Evolutionary conservation across 306 rosid species (phyloP).

Genomic region (Quercus berberidifolia): DNA sequence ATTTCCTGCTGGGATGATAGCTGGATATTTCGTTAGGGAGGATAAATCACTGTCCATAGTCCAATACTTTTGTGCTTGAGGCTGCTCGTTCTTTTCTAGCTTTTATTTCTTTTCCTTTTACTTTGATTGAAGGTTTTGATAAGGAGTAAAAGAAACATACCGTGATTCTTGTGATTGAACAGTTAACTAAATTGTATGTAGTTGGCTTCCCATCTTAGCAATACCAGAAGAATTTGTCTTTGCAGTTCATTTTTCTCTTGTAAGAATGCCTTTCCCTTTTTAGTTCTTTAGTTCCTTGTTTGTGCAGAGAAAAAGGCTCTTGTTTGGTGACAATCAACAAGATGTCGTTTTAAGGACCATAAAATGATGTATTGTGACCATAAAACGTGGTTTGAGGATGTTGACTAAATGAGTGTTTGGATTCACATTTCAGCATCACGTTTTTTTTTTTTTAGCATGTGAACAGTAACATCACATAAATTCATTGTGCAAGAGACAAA

Average conservation of each 20-base stretch:
- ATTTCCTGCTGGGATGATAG: constrained; percentile 44
- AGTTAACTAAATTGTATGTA: background rate
- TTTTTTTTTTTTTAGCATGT: too few species aligned
- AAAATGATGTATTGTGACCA: background rate
- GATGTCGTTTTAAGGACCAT: background rate
- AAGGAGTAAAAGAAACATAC: constrained; percentile 15
- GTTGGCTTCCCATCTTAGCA: constrained; percentile 5
- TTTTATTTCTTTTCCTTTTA: background rate
- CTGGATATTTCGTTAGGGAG: background rate
- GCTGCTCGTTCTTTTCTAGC: background rate
- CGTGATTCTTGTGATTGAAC: constrained; percentile 1
- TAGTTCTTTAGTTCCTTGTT: background rate
- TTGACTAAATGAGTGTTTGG: too few species aligned
- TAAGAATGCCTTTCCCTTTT: background rate
- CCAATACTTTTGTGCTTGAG: constrained; percentile 6
- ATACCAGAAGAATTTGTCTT: background rate
- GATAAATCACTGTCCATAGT: constrained; percentile 49
- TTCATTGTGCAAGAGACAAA: too few species aligned
- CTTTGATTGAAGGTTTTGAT: background rate
- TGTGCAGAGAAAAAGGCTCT: background rate
- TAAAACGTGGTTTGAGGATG: too few species aligned
- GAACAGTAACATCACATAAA: too few species aligned
- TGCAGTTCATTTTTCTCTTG: background rate
- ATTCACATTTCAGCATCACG: too few species aligned
- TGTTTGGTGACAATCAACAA: background rate